phyloP scores from a whole-genome alignment of 768 basidiomycete genomes.

The Leccinum sublutescens region DNA sequence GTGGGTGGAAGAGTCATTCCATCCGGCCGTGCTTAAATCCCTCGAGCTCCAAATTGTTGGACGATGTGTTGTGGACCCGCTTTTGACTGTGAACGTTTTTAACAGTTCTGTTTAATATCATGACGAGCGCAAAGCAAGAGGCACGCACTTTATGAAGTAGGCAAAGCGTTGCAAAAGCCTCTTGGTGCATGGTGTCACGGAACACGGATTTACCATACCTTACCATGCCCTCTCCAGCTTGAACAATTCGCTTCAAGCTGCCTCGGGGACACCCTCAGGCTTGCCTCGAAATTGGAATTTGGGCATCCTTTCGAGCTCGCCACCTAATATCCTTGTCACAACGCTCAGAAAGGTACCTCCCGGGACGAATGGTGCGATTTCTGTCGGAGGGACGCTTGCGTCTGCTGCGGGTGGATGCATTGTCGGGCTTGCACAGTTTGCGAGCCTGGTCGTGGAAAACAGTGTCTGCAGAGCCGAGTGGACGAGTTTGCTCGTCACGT shows the following conservation, averaged over 20 bases:
- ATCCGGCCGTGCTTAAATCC: constrained; percentile 12
- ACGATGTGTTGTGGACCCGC: neutral
- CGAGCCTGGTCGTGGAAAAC: constrained; percentile 62
- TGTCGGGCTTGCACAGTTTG: constrained; percentile 59
- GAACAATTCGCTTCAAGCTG: constrained; percentile 34
- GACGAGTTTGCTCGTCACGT: constrained; percentile 42
- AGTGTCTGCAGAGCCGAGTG: constrained; percentile 90
- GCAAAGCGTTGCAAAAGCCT: neutral
- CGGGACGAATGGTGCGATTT: constrained; percentile 90
- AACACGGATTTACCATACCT: neutral
- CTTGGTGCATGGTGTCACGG: neutral
- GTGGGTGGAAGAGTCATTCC: neutral
- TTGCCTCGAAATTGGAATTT: constrained; percentile 91
- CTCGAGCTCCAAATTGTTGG: constrained; percentile 2
- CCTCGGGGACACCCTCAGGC: constrained; percentile 70
- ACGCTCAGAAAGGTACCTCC: constrained; percentile 73
- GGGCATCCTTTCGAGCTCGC: constrained; percentile 73
- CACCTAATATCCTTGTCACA: constrained; percentile 56
- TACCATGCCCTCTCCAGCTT: constrained; percentile 34
- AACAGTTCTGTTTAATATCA: neutral
- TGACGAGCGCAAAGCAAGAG: constrained; percentile 4
- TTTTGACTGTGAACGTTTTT: neutral
- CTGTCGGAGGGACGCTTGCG: constrained; percentile 68
- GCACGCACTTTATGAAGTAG: neutral
- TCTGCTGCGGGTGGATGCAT: constrained; percentile 72